Base-by-base conservation (phyloP, 306 rosid genomes). In the Gastrolobium bilobum region DNA sequence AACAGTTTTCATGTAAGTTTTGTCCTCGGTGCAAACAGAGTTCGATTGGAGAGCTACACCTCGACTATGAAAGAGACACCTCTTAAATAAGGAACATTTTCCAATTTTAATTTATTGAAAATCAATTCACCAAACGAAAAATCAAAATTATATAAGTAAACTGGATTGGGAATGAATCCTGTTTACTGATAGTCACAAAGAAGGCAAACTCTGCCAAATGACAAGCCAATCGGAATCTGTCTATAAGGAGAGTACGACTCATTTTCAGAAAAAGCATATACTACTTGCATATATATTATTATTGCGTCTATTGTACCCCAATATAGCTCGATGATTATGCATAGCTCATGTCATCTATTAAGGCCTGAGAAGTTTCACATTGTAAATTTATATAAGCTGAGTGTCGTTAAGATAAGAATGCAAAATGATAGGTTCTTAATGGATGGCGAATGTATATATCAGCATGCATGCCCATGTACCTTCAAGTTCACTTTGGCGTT, bases 391-490 rank as follows among this genome's bases (percentile, higher is more conserved):
- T 42, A 63, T 40, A 14, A 10, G 10, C 26, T 52, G 5, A 37
- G 53, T 52, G 48, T 26, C 64, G 51, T 51, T 38, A 63, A 63
- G 80, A 62, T 76, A 76, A 65, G 11, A 65, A 53, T 13, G 67
- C 38, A 76, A 64, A 64, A 11, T 76, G 20, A 62, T 77, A 53
- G 67, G 58, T 56, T 76, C 15, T 3, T 64, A 37, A 51, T 77
- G 73, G 73, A 52, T 64, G 64, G 20, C 37, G n/a, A 76, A 30
- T 14, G 66, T 1, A 3, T n/a, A 39, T 5, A 39, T 71, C 38
- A 15, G 10, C 66, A 20, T 53, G 10, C 66, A 20, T 53, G 75
- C n/a, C 43, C 8, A 0, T 71, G 44, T 9, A 15, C 56, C 15
- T 57, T 31, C 26, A 29, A 48, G 7, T 61, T 75, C 58, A 47